Percentiles rank a stretch among this genome's conserved stretches.
phyloP scores from a whole-genome alignment of 768 basidiomycete genomes.

The Tylopilus sp. region DNA sequence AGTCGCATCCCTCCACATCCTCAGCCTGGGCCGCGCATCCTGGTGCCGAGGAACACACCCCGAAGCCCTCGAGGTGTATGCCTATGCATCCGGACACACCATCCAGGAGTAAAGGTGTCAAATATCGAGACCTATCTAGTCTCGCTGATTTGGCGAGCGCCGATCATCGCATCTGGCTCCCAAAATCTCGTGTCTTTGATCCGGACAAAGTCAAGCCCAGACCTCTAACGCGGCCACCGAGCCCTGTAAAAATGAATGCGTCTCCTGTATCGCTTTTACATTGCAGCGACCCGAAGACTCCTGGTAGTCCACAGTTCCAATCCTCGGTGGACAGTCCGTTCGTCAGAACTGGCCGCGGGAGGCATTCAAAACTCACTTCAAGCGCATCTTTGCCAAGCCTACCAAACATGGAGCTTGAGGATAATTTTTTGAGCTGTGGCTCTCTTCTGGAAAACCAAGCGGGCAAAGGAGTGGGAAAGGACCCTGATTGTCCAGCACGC shows the following conservation, averaged over 20 bases:
- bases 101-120: constrained; percentile 15
- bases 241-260: constrained; percentile 12
- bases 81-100: constrained; percentile 5
- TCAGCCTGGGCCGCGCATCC: constrained; percentile 1
- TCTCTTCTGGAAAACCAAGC: background rate
- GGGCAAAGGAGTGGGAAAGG: constrained; percentile 4
- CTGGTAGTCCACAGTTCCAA: background rate
- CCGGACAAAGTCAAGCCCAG: constrained; percentile 25
- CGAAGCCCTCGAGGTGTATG: constrained; percentile 3
- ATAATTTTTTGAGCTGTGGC: background rate
- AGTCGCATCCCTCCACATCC: background rate
- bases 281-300: too few relatives aligned
- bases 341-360: constrained; percentile 22
- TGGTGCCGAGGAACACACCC: constrained; percentile 12
- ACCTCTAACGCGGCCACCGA: constrained; percentile 23
- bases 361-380: constrained; percentile 14
- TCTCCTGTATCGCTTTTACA: too few relatives aligned
- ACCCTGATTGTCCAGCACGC: background rate
- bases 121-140: constrained; percentile 19
- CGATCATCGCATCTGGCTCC: constrained; percentile 30
- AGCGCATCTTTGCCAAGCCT: constrained; percentile 20
- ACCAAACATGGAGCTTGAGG: constrained; percentile 1
- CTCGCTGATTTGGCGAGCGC: constrained; percentile 7
- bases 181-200: constrained; percentile 23
- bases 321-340: constrained; percentile 9